Percentiles rank a stretch among this genome's conserved stretches.
phyloP scores from a whole-genome alignment of 2,329 filamentous ascomycete species.

The Exutisphaerella laricina region DNA sequence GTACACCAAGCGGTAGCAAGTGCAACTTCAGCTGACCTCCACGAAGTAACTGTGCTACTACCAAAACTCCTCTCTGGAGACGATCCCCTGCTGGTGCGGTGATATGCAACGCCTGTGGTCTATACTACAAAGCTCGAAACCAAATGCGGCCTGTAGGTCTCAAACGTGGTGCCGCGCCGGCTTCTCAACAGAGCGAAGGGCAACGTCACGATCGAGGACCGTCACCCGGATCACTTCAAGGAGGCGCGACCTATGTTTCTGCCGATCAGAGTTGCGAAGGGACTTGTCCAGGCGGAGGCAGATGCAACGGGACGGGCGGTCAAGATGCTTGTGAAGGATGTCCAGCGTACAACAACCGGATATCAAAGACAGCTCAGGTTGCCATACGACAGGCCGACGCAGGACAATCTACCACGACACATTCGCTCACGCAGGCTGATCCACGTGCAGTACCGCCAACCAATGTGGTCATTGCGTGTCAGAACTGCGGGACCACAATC shows the following conservation, averaged over 20 bases:
- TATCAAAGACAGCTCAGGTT: slow-evolving; percentile 78
- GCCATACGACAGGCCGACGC: slow-evolving; percentile 44
- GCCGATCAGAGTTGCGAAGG: slow-evolving; percentile 70
- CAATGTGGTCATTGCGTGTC: slow-evolving; percentile 76
- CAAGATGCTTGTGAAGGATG: slow-evolving; percentile 93
- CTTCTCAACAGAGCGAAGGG: slow-evolving; percentile 29
- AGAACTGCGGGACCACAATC: slow-evolving; percentile 95
- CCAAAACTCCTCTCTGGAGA: slow-evolving; percentile 88
- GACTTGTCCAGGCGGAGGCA: slow-evolving; percentile 91
- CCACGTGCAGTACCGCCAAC: slow-evolving; percentile 38
- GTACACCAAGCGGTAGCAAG: slow-evolving; percentile 24
- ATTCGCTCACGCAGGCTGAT: background rate
- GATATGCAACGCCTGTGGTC: slow-evolving; percentile 95
- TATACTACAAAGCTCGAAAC: slow-evolving; percentile 92
- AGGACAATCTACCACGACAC: slow-evolving; percentile 1
- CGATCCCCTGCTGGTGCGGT: slow-evolving; percentile 87
- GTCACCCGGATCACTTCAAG: slow-evolving; percentile 36
- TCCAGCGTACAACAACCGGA: slow-evolving; percentile 93
- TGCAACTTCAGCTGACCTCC: slow-evolving; percentile 5
- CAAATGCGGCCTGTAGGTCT: slow-evolving; percentile 83
- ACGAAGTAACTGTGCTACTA: slow-evolving; percentile 85
- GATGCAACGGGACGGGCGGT: slow-evolving; percentile 93
- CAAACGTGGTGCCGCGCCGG: slow-evolving; percentile 61
- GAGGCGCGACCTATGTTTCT: slow-evolving; percentile 64
- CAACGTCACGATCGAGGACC: slow-evolving; percentile 37